Conservation (phyloP, 1,284 basidiomycete species). For the Trametes pubescens region DNA sequence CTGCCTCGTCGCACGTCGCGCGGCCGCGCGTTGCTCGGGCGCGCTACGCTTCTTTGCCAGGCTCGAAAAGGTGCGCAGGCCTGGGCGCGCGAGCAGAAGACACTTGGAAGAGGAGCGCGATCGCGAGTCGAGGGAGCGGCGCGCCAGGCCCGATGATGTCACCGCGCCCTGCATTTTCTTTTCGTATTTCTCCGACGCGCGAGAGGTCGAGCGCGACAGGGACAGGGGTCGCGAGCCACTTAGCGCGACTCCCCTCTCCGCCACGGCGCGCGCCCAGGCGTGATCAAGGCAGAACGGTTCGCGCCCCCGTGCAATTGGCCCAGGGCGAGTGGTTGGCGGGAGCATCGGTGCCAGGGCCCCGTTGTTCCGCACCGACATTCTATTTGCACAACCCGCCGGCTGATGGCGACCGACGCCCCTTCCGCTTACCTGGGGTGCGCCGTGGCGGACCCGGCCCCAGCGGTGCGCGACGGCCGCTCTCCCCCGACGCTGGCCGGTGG, state of each 20-base stretch:
- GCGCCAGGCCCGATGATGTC: neutral
- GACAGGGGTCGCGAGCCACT: neutral
- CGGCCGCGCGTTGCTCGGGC: constrained; percentile 3
- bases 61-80: constrained; percentile 7
- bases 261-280: neutral
- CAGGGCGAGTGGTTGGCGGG: neutral
- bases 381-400: neutral
- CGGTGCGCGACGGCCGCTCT: no score
- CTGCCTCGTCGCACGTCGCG: constrained; percentile 1
- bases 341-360: neutral
- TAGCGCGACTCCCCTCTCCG: constrained; percentile 1
- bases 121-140: neutral
- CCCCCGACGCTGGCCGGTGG: neutral
- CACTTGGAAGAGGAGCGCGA: neutral
- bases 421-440: neutral
- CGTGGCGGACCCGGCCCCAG: neutral
- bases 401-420: constrained; percentile 11
- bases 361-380: constrained; percentile 10
- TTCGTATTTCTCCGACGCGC: neutral
- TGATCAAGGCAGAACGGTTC: neutral
- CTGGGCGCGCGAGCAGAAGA: constrained; percentile 17
- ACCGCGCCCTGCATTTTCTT: neutral
- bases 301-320: neutral
- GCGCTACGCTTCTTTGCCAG: constrained; percentile 3
- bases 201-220: neutral